A percentile compares a stretch with the other conserved stretches of the same genome.
Conservation (phyloP, 73 alveolate genomes). For the Symbiodinium pilosum region DNA sequence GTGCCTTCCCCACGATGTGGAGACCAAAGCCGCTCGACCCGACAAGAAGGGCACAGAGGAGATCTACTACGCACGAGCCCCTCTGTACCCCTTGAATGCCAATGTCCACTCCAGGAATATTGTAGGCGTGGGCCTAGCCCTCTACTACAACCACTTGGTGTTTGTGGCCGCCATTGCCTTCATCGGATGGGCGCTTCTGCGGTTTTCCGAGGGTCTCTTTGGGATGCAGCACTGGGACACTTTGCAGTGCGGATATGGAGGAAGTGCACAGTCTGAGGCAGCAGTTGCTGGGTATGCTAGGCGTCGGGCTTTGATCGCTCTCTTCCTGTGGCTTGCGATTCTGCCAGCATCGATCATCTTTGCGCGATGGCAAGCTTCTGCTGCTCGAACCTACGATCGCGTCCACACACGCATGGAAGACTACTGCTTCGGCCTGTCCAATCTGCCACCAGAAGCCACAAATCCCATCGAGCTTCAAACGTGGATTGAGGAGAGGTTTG, state of each 20-base stretch:
- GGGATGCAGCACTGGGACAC: conserved; percentile 93
- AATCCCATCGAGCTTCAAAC: conserved; percentile 35
- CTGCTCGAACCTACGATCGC: conserved; percentile 78
- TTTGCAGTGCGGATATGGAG: conserved; percentile 84
- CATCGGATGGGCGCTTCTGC: conserved; percentile 32
- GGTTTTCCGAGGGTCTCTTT: conserved; percentile 74
- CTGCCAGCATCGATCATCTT: conserved; percentile 90
- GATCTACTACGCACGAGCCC: conserved; percentile 73
- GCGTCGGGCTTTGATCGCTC: conserved; percentile 58
- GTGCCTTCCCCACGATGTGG: conserved; percentile 82
- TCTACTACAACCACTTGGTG: conserved; percentile 76
- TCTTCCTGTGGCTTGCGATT: conserved; percentile 82
- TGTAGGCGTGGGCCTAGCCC: conserved; percentile 81
- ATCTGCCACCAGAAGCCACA: conserved; percentile 69
- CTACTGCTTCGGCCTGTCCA: conserved; percentile 59
- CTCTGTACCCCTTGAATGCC: conserved; percentile 60
- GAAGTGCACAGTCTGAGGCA: conserved; percentile 68
- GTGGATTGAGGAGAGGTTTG: conserved; percentile 60
- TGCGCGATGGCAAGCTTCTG: conserved; percentile 86
- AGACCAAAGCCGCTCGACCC: conserved; percentile 46
- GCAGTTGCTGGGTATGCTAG: conserved; percentile 68
- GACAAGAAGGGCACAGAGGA: conserved; percentile 29
- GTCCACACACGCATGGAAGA: conserved; percentile 92
- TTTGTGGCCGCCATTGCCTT: conserved; percentile 63
- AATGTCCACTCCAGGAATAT: conserved; percentile 78